A percentile compares a stretch with the other conserved stretches of the same genome.
phyloP scores from a whole-genome alignment of 371 early-diverging fungal genomes.

The Circinella umbellata region DNA sequence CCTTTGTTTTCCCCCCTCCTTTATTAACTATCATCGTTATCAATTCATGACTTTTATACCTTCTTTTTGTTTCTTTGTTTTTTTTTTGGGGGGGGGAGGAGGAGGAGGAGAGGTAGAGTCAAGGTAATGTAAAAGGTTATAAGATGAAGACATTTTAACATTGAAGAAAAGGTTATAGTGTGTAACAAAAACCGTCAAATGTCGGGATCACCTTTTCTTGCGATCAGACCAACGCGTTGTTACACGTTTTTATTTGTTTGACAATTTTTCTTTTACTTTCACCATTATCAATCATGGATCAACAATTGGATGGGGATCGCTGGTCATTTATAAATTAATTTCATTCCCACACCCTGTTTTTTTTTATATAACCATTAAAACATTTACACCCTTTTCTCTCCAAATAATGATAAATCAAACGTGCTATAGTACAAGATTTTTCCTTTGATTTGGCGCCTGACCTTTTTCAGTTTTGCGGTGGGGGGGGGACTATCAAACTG shows the following conservation, averaged over 20 bases:
- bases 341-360: conserved; percentile 15
- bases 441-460: too few relatives aligned
- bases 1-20: too few relatives aligned
- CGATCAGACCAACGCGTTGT: conserved; percentile 22
- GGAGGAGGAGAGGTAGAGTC: too few relatives aligned
- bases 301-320: conserved; percentile 15
- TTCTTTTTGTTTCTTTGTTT: neutral
- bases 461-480: too few relatives aligned
- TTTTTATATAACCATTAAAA: neutral
- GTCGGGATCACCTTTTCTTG: conserved; percentile 16
- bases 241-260: conserved; percentile 7
- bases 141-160: too few relatives aligned
- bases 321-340: conserved; percentile 4
- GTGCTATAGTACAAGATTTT: too few relatives aligned
- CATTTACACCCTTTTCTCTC: neutral
- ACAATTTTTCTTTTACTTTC: neutral
- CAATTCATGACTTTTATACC: neutral
- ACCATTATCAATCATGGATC: conserved; percentile 7
- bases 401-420: neutral
- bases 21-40: too few relatives aligned
- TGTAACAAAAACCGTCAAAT: conserved; percentile 16
- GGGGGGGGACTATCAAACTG: too few relatives aligned
- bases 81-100: neutral
- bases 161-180: neutral
- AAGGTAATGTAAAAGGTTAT: too few relatives aligned